A percentile compares a stretch with the other conserved stretches of the same genome.
These are phyloP conservation scores for Periconia macrospinosa DNA, from an alignment of 2,329 filamentous ascomycete genomes.

Conservation along the genomic window DNA sequence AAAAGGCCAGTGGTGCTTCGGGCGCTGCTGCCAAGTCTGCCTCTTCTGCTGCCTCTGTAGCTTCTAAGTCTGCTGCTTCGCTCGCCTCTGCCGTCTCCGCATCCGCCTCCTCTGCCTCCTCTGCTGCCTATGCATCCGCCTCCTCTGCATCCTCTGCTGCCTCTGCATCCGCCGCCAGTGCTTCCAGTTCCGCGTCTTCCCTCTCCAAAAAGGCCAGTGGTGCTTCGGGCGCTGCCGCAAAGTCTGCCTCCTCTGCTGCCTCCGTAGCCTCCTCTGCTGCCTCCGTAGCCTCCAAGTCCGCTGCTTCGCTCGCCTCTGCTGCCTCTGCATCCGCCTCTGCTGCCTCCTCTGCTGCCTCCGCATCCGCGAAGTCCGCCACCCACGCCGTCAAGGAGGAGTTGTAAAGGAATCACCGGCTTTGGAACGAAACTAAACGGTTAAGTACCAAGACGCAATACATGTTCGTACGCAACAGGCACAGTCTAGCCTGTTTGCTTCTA, in stretches of 20 bases:
- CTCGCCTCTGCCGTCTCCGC: conserved; percentile 36
- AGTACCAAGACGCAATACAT: not conserved
- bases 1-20: conserved; percentile 38
- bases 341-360: conserved; percentile 37
- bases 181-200: conserved; percentile 11
- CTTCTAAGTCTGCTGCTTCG: conserved; percentile 28
- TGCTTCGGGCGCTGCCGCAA: conserved; percentile 36
- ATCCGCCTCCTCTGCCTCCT: conserved; percentile 33
- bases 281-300: conserved; percentile 29
- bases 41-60: conserved; percentile 20
- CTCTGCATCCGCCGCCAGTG: too few species aligned
- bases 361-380: conserved; percentile 31
- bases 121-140: conserved; percentile 32
- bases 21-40: conserved; percentile 35
- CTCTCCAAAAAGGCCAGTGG: conserved; percentile 31
- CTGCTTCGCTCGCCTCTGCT: conserved; percentile 35
- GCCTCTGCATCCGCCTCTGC: conserved; percentile 33
- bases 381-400: conserved; percentile 50
- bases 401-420: conserved; percentile 30
- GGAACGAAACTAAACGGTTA: not conserved
- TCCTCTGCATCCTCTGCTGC: conserved; percentile 37
- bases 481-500: not conserved
- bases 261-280: conserved; percentile 18
- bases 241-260: conserved; percentile 20
- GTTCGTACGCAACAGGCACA: not conserved